These are phyloP conservation scores for Paralagenidium karlingii DNA, from an alignment of 352 stramenopile genomes.

Conservation along the genomic window DNA sequence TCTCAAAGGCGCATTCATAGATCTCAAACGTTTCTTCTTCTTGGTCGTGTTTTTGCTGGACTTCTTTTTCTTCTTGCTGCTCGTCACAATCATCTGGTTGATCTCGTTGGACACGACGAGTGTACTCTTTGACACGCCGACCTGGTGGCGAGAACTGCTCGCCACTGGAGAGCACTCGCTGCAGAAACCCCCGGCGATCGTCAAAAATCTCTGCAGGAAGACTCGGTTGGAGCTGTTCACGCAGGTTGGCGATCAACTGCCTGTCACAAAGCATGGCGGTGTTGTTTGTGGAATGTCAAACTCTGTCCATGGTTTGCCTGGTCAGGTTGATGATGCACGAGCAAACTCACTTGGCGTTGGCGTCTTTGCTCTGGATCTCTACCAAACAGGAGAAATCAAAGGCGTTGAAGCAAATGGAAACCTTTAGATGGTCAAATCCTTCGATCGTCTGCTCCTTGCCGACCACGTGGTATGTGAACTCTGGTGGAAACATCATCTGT, in stretches of 20 bases:
- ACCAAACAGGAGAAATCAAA: constrained; percentile 51
- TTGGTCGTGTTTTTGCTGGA: too few species aligned
- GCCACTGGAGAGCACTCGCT: constrained; percentile 6
- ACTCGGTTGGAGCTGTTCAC: too few species aligned
- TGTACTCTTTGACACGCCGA: constrained; percentile 24
- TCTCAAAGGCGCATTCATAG: constrained; percentile 43
- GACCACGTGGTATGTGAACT: constrained; percentile 77
- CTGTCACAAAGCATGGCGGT: too few species aligned
- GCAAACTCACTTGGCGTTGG: constrained; percentile 23
- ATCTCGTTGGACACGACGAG: constrained; percentile 4
- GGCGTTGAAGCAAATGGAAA: constrained; percentile 46
- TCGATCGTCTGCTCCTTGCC: constrained; percentile 56
- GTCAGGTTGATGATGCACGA: too few species aligned
- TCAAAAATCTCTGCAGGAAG: too few species aligned
- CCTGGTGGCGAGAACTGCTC: constrained; percentile 29
- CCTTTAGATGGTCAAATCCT: constrained; percentile 39
- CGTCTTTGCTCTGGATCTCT: constrained; percentile 32
- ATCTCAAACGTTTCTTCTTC: constrained; percentile 37
- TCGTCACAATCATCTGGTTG: too few species aligned
- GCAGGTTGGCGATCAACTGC: too few species aligned
- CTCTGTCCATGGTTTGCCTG: too few species aligned
- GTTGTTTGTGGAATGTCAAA: too few species aligned
- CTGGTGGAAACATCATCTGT: constrained; percentile 20
- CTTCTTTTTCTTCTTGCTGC: too few species aligned
- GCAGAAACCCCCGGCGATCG: constrained; percentile 21